These are phyloP conservation scores for Ustilago shanxiensis DNA, from an alignment of 1,284 basidiomycete species.

Conservation along the genomic window DNA sequence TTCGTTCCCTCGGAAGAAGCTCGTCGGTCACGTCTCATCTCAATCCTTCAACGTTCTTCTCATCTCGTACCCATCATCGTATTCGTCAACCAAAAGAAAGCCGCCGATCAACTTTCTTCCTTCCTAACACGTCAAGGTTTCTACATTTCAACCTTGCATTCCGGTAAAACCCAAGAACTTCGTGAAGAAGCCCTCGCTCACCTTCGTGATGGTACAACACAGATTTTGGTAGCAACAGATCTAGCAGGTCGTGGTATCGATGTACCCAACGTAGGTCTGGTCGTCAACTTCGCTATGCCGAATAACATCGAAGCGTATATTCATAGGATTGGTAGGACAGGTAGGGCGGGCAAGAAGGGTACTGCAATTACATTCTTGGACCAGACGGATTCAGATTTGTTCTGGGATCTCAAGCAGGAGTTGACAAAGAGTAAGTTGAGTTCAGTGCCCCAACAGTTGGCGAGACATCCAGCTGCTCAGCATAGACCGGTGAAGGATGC, in stretches of 20 bases:
- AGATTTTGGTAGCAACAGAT: constrained; percentile 92
- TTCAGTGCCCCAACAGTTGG: constrained; percentile 53
- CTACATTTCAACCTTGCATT: constrained; percentile 89
- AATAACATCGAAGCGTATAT: constrained; percentile 95
- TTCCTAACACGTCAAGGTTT: constrained; percentile 89
- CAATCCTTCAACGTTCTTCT: constrained; percentile 84
- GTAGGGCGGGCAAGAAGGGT: constrained; percentile 94
- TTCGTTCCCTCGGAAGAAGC: constrained; percentile 92
- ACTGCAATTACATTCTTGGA: constrained; percentile 93
- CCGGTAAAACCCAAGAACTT: constrained; percentile 96
- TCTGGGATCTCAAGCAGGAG: constrained; percentile 71
- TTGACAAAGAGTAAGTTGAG: constrained; percentile 62
- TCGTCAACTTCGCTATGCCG: constrained; percentile 98
- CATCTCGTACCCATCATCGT: constrained; percentile 94
- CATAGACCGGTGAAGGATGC: constrained; percentile 35
- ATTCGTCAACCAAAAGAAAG: constrained; percentile 99
- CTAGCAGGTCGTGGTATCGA: constrained; percentile 98
- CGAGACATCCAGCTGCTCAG: constrained; percentile 63
- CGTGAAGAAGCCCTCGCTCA: constrained; percentile 90
- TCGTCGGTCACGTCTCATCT: constrained; percentile 89
- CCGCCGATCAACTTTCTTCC: constrained; percentile 93
- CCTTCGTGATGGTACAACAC: constrained; percentile 85
- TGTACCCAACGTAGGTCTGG: constrained; percentile 92
- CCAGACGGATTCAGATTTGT: constrained; percentile 95
- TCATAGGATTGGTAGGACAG: constrained; percentile 96